Base-by-base conservation (phyloP, 768 basidiomycete species). In the Lyophyllum decastes region DNA sequence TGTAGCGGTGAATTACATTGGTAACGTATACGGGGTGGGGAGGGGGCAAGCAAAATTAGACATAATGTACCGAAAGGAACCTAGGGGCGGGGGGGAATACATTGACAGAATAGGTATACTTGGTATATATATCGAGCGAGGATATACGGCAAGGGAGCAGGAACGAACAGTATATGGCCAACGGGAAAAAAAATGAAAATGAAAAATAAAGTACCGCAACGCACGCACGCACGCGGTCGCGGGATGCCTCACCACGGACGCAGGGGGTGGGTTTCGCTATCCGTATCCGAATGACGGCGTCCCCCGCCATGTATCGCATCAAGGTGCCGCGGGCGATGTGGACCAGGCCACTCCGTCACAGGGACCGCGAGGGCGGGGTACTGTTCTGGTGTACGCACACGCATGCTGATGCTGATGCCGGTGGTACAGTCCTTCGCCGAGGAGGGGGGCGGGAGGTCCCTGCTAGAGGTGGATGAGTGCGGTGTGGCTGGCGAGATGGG, bases 401-500 rank as follows among this genome's bases (percentile, higher is more conserved):
- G 44, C n/a, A n/a, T n/a, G n/a, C n/a, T n/a, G n/a, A n/a, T n/a
- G n/a, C n/a, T n/a, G n/a, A n/a, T n/a, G n/a, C n/a, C n/a, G n/a
- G n/a, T n/a, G 8, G 14, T 16, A 25, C 35, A 11, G 5, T 61
- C 60, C 21, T 66, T 64, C 1, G 4, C 26, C 16, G n/a, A 58
- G 48, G 11, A 27, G 40, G 30, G 45, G 46, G n/a, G 52, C 41
- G 44, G 21, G 33, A 2, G 35, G 16, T 55, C 64, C 38, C 55
- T 58, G 27, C 62, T 66, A 54, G 76, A 74, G 27, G 66, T 61
- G 21, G 71, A 69, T 17, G 82, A 84, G 50, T 75, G 81, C 38
- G 85, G 83, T 10, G 84, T 85, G 2, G 75, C 73, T 10, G 85
- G 84, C 11, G 82, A 82, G 17, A 82, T 72, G 5, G 85, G 83